phyloP scores from a whole-genome alignment of 306 rosid species.

The Oemleria cerasiformis region DNA sequence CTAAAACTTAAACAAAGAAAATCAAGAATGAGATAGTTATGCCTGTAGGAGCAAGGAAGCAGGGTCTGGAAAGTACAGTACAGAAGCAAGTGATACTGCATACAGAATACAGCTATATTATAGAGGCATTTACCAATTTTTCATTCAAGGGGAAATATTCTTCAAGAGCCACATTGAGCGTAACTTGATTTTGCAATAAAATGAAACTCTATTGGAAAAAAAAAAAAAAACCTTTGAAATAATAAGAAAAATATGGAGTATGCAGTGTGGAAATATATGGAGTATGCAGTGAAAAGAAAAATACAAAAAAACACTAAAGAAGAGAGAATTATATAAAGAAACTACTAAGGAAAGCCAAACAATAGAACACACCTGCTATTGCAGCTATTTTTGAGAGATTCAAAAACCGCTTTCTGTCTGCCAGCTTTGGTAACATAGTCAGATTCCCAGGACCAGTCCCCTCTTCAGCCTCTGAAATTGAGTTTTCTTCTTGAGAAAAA shows the following conservation, averaged over 20 bases:
- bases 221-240: not conserved
- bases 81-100: too few relatives aligned
- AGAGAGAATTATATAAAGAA: not conserved
- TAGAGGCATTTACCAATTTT: not conserved
- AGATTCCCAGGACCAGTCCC: constrained; percentile 35
- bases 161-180: not conserved
- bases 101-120: not conserved
- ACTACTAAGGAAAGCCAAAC: not conserved
- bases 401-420: constrained; percentile 77
- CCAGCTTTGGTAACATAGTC: constrained; percentile 42
- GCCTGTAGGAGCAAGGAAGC: too few relatives aligned
- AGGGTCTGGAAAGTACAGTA: too few relatives aligned
- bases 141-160: not conserved
- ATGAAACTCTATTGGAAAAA: not conserved
- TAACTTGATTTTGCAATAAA: not conserved
- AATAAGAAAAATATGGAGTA: not conserved
- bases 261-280: not conserved
- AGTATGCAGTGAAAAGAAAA: not conserved
- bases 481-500: constrained; percentile 55
- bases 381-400: constrained; percentile 92
- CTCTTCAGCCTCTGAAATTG: constrained; percentile 46
- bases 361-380: constrained; percentile 52
- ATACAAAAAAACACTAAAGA: not conserved
- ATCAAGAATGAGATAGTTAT: too few relatives aligned
- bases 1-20: too few relatives aligned